Percentiles rank a stretch among this genome's conserved stretches.
These are phyloP conservation scores for Waltiozyma sp. DNA, from an alignment of 1,139 yeast genomes.

Conservation along the genomic window DNA sequence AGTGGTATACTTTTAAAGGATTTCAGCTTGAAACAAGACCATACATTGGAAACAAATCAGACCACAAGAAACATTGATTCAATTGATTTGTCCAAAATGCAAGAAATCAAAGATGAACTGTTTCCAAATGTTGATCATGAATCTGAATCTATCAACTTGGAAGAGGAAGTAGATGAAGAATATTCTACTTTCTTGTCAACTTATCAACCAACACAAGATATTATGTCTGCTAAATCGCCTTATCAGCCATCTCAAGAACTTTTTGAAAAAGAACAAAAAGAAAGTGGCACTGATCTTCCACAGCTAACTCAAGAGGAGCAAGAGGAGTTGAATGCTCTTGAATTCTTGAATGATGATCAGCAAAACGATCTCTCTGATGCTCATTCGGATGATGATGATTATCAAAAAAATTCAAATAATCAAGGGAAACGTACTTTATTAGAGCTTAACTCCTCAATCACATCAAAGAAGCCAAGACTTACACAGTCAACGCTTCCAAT, in stretches of 20 bases:
- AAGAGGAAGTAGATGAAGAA: conserved; percentile 6
- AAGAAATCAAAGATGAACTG: background rate
- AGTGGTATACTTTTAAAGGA: background rate
- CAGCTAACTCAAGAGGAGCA: background rate
- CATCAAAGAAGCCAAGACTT: background rate
- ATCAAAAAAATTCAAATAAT: background rate
- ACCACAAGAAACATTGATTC: background rate
- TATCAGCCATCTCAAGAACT: background rate
- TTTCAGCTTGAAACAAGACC: background rate
- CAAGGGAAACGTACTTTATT: background rate
- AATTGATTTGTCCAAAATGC: background rate
- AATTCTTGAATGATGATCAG: background rate
- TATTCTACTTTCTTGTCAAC: conserved; percentile 17
- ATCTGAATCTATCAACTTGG: background rate
- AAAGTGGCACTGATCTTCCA: background rate
- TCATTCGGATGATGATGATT: background rate
- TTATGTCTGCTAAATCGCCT: background rate
- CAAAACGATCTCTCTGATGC: background rate
- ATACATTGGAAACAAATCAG: background rate
- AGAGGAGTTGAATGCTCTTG: background rate
- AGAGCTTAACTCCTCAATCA: background rate
- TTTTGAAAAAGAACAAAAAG: conserved; percentile 12
- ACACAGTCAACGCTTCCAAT: background rate
- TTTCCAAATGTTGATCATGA: background rate
- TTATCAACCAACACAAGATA: background rate